These are phyloP conservation scores for Beta vulgaris DNA, from an alignment of 148 eudicot species.

Conservation along the genomic window DNA sequence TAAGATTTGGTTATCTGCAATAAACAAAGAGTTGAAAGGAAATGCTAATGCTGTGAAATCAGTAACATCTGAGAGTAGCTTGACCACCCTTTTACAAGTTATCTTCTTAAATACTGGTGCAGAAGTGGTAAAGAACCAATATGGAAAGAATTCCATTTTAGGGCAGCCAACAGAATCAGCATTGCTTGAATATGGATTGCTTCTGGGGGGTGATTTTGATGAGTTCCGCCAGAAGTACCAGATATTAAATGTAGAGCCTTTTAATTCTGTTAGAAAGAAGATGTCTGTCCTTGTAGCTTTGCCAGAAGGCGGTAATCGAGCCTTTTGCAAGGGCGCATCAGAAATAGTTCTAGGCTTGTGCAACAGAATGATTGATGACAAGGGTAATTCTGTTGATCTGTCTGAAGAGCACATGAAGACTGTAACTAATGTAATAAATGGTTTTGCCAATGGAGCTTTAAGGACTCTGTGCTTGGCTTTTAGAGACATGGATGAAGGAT, in stretches of 20 bases:
- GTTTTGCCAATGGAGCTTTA: slow-evolving; percentile 71
- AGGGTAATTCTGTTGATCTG: slow-evolving; percentile 49
- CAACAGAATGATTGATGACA: slow-evolving; percentile 46
- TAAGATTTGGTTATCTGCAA: slow-evolving; percentile 66
- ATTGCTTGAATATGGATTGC: slow-evolving; percentile 70
- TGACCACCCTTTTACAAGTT: slow-evolving; percentile 49
- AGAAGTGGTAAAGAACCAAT: slow-evolving; percentile 67
- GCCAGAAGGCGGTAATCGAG: slow-evolving; percentile 67
- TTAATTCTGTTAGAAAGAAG: slow-evolving; percentile 80
- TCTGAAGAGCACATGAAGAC: slow-evolving; percentile 44
- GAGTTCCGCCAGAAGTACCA: slow-evolving; percentile 38
- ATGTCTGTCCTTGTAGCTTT: slow-evolving; percentile 80
- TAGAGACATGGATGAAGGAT: slow-evolving; percentile 48
- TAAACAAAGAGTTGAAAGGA: slow-evolving; percentile 41
- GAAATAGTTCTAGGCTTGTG: slow-evolving; percentile 76
- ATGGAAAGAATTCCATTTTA: slow-evolving; percentile 58
- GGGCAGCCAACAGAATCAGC: slow-evolving; percentile 95
- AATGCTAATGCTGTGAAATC: slow-evolving; percentile 32
- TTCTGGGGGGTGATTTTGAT: slow-evolving; percentile 57
- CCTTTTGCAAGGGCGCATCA: slow-evolving; percentile 94
- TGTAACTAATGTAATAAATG: slow-evolving; percentile 51
- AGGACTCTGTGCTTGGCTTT: slow-evolving; percentile 89
- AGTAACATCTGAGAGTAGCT: slow-evolving; percentile 38
- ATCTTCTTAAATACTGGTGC: slow-evolving; percentile 75
- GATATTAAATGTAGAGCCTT: slow-evolving; percentile 67